Base-by-base conservation (phyloP, 139 green algal species). In the Chlamydomonas incerta region DNA sequence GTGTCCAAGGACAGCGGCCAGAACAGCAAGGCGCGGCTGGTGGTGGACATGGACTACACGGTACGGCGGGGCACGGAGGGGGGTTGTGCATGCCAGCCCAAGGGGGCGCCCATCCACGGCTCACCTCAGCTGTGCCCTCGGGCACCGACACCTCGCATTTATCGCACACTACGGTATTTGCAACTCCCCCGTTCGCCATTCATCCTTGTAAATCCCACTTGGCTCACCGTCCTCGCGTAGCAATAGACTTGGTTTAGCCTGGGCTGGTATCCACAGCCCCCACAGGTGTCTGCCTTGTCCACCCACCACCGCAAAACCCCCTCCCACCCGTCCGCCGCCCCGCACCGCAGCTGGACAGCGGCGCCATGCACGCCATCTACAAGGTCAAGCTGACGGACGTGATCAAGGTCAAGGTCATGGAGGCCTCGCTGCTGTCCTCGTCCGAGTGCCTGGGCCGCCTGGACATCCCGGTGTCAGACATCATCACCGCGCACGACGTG, bases 361-460 rank as follows among this genome's bases (percentile, higher is more conserved):
- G 20, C 68, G 80, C 80, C 68, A 71, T 79, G 52, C 28, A 46
- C 62, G 80, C 68, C 68, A 67, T 86, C 68, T 86, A 86, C 67
- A 50, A 79, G 34, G 80, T 86, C 6, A 73, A 79, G 37, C 65
- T 80, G 28, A 86, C 68, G 4, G 68, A 79, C 68, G 28, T 71
- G 68, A 34, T 86, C 80, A 86, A 86, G 80, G 71, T 86, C 80
- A 86, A 86, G 80, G 68, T 86, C 8, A 34, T 86, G 21, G 69
- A 77, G 67, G n/a, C 33, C 24, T 62, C 23, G 33, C 28, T 86
- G 68, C 65, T 74, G 18, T 15, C 24, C 50, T 23, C 33, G 8
- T 28, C 26, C 34, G 80, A 86, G 68, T 71, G 65, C 62, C 80
- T 80, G 80, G 80, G 68, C 34, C 67, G 68, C 33, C 68, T 80